phyloP scores from a whole-genome alignment of 495 filamentous ascomycete genomes.

The Xylaria nigripes region DNA sequence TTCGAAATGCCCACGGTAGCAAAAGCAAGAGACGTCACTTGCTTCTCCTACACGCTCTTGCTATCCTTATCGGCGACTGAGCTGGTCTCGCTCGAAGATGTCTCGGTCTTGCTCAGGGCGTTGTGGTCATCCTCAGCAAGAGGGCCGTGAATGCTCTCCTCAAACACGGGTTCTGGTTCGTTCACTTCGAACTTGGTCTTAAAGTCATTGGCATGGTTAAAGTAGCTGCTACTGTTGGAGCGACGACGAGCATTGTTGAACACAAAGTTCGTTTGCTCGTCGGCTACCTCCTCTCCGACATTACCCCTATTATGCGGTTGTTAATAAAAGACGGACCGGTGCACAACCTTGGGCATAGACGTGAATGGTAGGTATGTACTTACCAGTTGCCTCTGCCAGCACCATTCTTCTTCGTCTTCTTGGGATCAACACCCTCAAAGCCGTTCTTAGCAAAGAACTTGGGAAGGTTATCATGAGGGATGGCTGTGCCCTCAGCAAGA shows the following conservation, averaged over 20 bases:
- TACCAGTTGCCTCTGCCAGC: slow-evolving; percentile 93
- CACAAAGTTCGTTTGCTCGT: slow-evolving; percentile 67
- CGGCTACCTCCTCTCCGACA: slow-evolving; percentile 72
- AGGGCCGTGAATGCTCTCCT: slow-evolving; percentile 67
- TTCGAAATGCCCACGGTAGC: neutral
- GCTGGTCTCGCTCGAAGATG: slow-evolving; percentile 37
- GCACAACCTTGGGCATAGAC: neutral
- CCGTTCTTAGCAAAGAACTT: slow-evolving; percentile 89
- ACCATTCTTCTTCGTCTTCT: slow-evolving; percentile 94
- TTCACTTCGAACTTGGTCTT: slow-evolving; percentile 88
- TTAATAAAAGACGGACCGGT: neutral
- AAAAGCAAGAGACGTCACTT: neutral
- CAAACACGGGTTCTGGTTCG: slow-evolving; percentile 77
- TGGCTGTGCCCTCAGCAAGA: slow-evolving; percentile 53
- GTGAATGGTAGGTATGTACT: slow-evolving; percentile 18
- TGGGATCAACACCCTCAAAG: slow-evolving; percentile 70
- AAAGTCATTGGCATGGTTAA: slow-evolving; percentile 98
- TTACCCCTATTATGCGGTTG: slow-evolving; percentile 55
- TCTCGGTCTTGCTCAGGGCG: slow-evolving; percentile 46
- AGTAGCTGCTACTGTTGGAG: slow-evolving; percentile 76
- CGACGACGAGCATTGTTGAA: slow-evolving; percentile 81
- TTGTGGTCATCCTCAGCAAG: slow-evolving; percentile 39
- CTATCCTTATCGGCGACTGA: slow-evolving; percentile 31
- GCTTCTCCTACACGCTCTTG: slow-evolving; percentile 22
- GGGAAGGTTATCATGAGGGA: slow-evolving; percentile 63